Evolutionary conservation across 768 basidiomycete species (phyloP).

Genomic region (Pholiota conissans): DNA sequence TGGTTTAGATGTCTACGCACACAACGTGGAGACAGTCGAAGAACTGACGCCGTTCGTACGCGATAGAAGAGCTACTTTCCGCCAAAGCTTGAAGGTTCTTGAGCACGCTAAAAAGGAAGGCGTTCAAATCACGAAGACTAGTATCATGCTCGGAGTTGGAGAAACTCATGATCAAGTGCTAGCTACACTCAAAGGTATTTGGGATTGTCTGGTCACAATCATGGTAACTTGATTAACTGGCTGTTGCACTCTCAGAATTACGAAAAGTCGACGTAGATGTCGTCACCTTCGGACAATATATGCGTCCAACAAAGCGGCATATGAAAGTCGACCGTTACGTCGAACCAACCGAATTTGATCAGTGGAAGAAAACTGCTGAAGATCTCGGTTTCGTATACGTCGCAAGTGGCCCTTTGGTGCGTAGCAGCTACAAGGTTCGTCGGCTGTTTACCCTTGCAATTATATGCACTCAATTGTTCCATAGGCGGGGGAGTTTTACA

Average conservation of each 20-base stretch:
- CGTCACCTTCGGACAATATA: constrained; percentile 99
- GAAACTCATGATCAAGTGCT: constrained; percentile 83
- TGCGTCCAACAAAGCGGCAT: constrained; percentile 98
- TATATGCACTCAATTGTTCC: neutral
- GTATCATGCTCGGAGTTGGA: constrained; percentile 97
- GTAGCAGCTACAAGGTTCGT: constrained; percentile 94
- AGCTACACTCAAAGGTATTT: constrained; percentile 77
- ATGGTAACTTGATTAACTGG: constrained; percentile 11
- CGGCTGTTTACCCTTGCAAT: neutral
- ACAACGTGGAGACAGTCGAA: constrained; percentile 97
- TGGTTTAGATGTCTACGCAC: constrained; percentile 96
- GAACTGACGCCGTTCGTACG: constrained; percentile 92
- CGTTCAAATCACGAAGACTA: constrained; percentile 92
- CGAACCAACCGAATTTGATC: constrained; percentile 88
- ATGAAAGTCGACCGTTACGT: constrained; percentile 99
- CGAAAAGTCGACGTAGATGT: constrained; percentile 91
- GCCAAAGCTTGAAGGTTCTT: constrained; percentile 79
- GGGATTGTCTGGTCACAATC: no score
- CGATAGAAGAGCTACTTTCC: constrained; percentile 90
- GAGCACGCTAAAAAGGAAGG: constrained; percentile 83
- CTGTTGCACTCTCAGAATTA: constrained; percentile 57
- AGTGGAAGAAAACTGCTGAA: constrained; percentile 89
- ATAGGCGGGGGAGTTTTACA: constrained; percentile 97
- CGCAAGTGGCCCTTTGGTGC: constrained; percentile 92
- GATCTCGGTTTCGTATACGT: constrained; percentile 96